These are phyloP conservation scores for Marsdenia floribunda DNA, from an alignment of 257 asterid species.

Conservation along the genomic window DNA sequence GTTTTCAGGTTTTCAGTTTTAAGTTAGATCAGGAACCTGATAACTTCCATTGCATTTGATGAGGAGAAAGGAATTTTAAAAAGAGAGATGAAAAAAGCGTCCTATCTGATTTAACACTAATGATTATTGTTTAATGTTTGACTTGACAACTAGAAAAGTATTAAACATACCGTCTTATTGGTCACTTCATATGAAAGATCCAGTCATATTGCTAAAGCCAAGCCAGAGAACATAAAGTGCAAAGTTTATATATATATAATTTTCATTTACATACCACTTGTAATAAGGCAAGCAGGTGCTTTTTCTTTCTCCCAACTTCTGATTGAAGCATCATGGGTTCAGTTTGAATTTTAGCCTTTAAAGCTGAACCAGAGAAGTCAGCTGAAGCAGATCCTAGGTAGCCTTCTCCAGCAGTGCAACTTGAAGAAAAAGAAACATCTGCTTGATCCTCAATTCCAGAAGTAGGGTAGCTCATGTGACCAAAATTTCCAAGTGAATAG, in stretches of 20 bases:
- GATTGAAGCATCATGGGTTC: constrained; percentile 22
- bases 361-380: constrained; percentile 17
- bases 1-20: background rate
- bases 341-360: constrained; percentile 11
- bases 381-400: constrained; percentile 15
- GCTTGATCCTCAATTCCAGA: constrained; percentile 19
- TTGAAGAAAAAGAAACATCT: constrained; percentile 19
- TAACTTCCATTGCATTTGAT: background rate
- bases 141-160: background rate
- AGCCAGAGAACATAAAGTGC: background rate
- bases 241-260: background rate
- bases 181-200: too few relatives aligned
- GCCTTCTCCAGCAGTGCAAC: constrained; percentile 21
- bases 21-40: background rate
- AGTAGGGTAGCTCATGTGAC: constrained; percentile 20
- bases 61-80: too few relatives aligned
- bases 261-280: constrained; percentile 51
- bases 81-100: background rate
- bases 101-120: background rate
- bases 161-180: background rate
- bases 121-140: background rate
- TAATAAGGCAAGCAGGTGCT: constrained; percentile 50
- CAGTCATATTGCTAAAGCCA: background rate
- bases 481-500: constrained; percentile 40
- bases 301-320: constrained; percentile 51